These are phyloP conservation scores for Schizophyllum commune DNA, from an alignment of 1,284 basidiomycete species.

Conservation along the genomic window DNA sequence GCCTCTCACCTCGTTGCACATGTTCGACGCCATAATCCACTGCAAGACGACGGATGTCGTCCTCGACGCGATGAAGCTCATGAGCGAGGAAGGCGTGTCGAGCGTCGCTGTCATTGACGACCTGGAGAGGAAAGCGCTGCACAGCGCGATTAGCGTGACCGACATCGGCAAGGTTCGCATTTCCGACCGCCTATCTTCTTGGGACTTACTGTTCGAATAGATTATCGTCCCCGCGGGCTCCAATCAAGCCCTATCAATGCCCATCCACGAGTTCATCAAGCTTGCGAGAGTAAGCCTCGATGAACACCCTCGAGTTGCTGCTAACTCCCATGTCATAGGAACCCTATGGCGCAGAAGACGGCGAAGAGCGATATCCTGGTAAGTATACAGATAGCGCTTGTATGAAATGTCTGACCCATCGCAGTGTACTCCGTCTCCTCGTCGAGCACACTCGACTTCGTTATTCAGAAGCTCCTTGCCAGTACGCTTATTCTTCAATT, in stretches of 20 bases:
- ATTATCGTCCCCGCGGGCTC: conserved; percentile 68
- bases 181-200: too few relatives aligned
- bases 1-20: conserved; percentile 57
- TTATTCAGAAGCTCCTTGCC: conserved; percentile 69
- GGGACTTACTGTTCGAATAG: conserved; percentile 24
- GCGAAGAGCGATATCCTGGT: conserved; percentile 70
- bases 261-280: conserved; percentile 59
- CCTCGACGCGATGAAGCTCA: conserved; percentile 68
- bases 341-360: conserved; percentile 62
- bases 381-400: conserved; percentile 1
- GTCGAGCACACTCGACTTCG: conserved; percentile 52
- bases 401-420: neutral
- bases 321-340: conserved; percentile 29
- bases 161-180: conserved; percentile 71
- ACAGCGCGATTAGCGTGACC: conserved; percentile 72
- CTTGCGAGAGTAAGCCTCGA: conserved; percentile 49
- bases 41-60: conserved; percentile 49
- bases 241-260: conserved; percentile 60
- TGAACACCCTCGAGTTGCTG: neutral
- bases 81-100: conserved; percentile 76
- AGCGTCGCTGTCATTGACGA: conserved; percentile 69
- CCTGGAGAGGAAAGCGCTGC: conserved; percentile 39
- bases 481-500: conserved; percentile 38
- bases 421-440: conserved; percentile 66
- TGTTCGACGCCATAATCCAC: conserved; percentile 54